phyloP scores from a whole-genome alignment of 176 grass and related monocot species.

The Lolium rigidum region DNA sequence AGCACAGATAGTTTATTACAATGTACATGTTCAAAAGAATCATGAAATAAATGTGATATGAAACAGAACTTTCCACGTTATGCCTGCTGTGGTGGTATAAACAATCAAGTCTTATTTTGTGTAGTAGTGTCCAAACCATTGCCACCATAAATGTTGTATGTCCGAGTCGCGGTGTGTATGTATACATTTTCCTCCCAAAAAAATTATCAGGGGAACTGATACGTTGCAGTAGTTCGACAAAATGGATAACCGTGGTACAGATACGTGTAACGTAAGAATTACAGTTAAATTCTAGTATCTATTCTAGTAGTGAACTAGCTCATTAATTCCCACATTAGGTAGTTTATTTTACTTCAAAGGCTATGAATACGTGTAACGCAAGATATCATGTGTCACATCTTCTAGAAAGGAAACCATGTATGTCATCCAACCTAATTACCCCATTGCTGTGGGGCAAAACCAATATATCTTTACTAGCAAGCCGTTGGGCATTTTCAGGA shows the following conservation, averaged over 20 bases:
- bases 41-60: background rate
- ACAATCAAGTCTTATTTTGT: background rate
- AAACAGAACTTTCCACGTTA: background rate
- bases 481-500: background rate
- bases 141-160: background rate
- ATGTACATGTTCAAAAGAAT: background rate
- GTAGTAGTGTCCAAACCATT: background rate
- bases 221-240: background rate
- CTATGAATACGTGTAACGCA: background rate
- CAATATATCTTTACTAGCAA: background rate
- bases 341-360: conserved; percentile 1
- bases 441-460: background rate
- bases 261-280: background rate
- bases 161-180: background rate
- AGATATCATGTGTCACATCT: conserved; percentile 8
- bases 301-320: background rate
- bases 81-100: background rate
- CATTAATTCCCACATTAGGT: background rate
- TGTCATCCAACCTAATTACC: background rate
- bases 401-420: conserved; percentile 25
- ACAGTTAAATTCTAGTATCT: conserved; percentile 8
- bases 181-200: background rate
- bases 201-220: background rate
- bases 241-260: background rate
- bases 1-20: background rate